Evolutionary conservation across 106 monocot genomes (phyloP), one percentile per base, ranked within the genome.

Genomic region (Acorus gramineus): DNA sequence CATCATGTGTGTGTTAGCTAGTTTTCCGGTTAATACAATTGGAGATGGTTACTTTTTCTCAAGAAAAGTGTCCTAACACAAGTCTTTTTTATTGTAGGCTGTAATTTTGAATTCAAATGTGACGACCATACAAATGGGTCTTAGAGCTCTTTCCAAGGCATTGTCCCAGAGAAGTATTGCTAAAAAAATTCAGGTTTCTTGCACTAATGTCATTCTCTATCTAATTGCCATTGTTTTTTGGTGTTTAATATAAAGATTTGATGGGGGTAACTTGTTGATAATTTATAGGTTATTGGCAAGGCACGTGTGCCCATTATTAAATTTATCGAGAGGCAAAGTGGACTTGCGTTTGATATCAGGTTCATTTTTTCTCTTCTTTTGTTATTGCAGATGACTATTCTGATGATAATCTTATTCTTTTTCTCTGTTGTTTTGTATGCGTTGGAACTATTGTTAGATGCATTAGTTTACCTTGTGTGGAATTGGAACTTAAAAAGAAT

Each of bases 251-350:
- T 28, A 28, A 28, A 28, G 28, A 28, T 28, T 28, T 28, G 28
- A 28, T 28, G 28, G 28, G 28, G 28, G 28, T 28, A 28, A 28
- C 28, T 28, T 73, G 45, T 53, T 14, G 9, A 50, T n/a, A 57
- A 48, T 62, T 49, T 28, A 51, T 61, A 89, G 93, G 90, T 95
- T 57, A 84, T 95, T 74, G 86, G 79, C 42, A 95, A 86, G 70
- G 90, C 94, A 63, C 94, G 90, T 62, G 94, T 95, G 28, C 94
- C 94, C 13, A 95, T 95, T 69, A 74, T 95, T 61, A 95, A 95
- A 71, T 95, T 95, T 70, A 66, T 95, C 49, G 94, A 95, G 78
- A 90, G 73, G 69, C 65, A 62, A 57, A 95, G 94, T 78, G 84
- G 74, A 62, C 71, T 95, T 76, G 86, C 90, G 57, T 95, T 95